Conservation (phyloP, 352 stramenopile species). For the Phytophthora multivora region DNA sequence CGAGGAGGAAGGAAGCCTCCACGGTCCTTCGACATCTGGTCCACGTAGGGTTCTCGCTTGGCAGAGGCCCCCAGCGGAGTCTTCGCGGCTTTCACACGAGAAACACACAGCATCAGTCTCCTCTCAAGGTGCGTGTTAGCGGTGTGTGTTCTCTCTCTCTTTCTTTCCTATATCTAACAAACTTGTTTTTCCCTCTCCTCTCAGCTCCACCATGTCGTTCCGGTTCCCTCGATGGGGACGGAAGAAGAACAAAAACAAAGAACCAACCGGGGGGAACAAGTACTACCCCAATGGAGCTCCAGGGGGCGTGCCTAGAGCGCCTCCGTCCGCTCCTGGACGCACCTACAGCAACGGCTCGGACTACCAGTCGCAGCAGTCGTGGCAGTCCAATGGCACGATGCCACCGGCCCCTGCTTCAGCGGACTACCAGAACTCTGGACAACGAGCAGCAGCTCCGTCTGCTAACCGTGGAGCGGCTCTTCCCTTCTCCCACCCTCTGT, state of each 20-base stretch:
- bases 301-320: constrained; percentile 29
- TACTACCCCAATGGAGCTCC: constrained; percentile 34
- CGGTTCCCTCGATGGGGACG: constrained; percentile 72
- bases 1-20: constrained; percentile 8
- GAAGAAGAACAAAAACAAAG: constrained; percentile 74
- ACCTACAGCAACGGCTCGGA: constrained; percentile 52
- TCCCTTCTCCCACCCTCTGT: constrained; percentile 80
- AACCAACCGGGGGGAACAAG: constrained; percentile 41
- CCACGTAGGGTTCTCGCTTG: background rate
- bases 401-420: constrained; percentile 25
- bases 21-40: constrained; percentile 20
- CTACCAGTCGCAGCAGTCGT: constrained; percentile 36
- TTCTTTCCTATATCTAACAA: constrained; percentile 1
- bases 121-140: constrained; percentile 1
- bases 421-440: constrained; percentile 7
- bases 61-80: constrained; percentile 9
- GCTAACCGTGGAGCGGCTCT: constrained; percentile 39
- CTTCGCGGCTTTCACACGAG: constrained; percentile 15
- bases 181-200: too few species aligned
- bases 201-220: constrained; percentile 55
- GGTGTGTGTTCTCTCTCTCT: background rate
- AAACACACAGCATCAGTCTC: background rate
- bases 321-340: constrained; percentile 50
- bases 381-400: constrained; percentile 26
- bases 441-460: background rate